phyloP scores from a whole-genome alignment of 805 yeast species.

The Nakazawaea wickerhamii region DNA sequence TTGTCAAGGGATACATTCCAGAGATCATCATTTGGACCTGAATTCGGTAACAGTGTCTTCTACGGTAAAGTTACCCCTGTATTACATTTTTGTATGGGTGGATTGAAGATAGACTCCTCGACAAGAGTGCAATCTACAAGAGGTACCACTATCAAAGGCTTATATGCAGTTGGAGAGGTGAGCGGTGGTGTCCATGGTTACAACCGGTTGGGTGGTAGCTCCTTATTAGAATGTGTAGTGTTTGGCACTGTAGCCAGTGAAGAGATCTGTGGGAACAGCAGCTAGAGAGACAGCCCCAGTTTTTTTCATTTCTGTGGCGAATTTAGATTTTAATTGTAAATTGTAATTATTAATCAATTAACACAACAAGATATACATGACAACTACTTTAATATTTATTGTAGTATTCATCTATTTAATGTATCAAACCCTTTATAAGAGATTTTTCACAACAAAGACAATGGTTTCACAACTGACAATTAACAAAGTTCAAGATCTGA shows the following conservation, averaged over 20 bases:
- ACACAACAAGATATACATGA: constrained; percentile 5
- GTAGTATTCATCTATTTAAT: constrained; percentile 12
- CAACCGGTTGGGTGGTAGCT: constrained; percentile 55
- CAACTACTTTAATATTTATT: constrained; percentile 2
- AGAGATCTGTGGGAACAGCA: background rate
- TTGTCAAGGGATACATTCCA: constrained; percentile 26
- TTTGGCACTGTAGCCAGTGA: constrained; percentile 43
- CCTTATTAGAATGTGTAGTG: constrained; percentile 55
- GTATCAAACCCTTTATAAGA: constrained; percentile 22
- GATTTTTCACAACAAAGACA: constrained; percentile 25
- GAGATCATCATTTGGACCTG: constrained; percentile 27
- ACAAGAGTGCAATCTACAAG: constrained; percentile 32
- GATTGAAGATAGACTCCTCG: constrained; percentile 21
- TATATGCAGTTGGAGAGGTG: constrained; percentile 68
- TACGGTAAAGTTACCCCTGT: constrained; percentile 56
- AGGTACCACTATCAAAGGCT: constrained; percentile 30
- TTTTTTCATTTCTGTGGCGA: no score
- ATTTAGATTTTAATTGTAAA: no score
- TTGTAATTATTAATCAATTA: no score
- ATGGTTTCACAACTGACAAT: constrained; percentile 58
- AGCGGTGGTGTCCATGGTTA: constrained; percentile 67
- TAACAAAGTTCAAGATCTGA: constrained; percentile 55
- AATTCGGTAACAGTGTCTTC: constrained; percentile 25
- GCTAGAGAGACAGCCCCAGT: background rate
- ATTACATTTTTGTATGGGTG: constrained; percentile 52